These are phyloP conservation scores for Hypocreales sp. DNA, from an alignment of 2,329 filamentous ascomycete genomes.

Conservation along the genomic window DNA sequence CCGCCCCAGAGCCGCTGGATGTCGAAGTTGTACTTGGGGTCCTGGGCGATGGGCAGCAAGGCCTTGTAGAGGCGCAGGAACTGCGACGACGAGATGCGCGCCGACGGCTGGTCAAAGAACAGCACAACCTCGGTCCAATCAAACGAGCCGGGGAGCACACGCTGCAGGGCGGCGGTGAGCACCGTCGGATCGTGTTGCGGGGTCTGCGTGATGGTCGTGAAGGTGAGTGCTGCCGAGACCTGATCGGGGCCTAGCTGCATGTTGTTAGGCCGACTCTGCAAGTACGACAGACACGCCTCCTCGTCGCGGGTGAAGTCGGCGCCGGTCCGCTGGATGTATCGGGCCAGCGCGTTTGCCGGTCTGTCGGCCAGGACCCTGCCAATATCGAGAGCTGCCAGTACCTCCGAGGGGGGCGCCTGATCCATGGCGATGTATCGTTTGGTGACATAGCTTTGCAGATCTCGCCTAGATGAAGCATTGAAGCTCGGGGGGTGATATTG, in stretches of 20 bases:
- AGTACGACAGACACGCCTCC: slow-evolving; percentile 43
- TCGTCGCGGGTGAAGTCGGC: slow-evolving; percentile 60
- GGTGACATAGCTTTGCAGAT: slow-evolving; percentile 49
- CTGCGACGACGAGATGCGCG: slow-evolving; percentile 63
- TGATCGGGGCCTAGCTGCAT: slow-evolving; percentile 65
- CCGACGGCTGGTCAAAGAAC: slow-evolving; percentile 64
- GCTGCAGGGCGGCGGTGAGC: slow-evolving; percentile 46
- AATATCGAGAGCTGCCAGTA: slow-evolving; percentile 56
- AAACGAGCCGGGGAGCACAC: slow-evolving; percentile 49
- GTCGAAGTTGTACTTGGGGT: slow-evolving; percentile 42
- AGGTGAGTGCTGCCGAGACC: slow-evolving; percentile 64
- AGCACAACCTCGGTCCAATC: slow-evolving; percentile 57
- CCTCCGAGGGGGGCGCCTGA: slow-evolving; percentile 49
- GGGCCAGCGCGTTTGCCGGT: slow-evolving; percentile 39
- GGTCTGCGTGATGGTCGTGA: slow-evolving; percentile 42
- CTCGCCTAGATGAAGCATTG: slow-evolving; percentile 57
- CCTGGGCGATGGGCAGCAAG: slow-evolving; percentile 53
- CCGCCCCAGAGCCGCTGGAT: slow-evolving; percentile 87
- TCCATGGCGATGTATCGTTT: slow-evolving; percentile 53
- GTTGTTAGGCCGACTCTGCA: slow-evolving; percentile 35
- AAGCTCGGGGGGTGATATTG: slow-evolving; percentile 79
- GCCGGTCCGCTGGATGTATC: slow-evolving; percentile 60
- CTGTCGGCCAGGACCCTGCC: slow-evolving; percentile 47
- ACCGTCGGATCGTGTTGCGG: slow-evolving; percentile 34
- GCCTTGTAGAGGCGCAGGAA: slow-evolving; percentile 72